These are phyloP conservation scores for Barbarea vulgaris DNA, from an alignment of 345 rosid species.

Conservation along the genomic window DNA sequence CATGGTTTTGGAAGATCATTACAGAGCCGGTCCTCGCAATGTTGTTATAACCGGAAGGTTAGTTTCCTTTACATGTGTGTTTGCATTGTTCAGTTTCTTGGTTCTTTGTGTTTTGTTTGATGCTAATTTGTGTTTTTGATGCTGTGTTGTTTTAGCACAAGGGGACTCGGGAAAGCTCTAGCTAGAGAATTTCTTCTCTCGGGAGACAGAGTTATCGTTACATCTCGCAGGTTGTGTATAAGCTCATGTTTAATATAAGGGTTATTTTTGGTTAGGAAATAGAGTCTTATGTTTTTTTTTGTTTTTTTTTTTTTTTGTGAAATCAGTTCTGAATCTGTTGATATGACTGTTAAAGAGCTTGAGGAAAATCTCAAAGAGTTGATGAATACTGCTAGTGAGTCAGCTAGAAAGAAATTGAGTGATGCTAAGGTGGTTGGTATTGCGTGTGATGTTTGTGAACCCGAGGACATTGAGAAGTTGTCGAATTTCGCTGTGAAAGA, in stretches of 20 bases:
- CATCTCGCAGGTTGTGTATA: constrained; percentile 76
- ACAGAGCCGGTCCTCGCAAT: constrained; percentile 91
- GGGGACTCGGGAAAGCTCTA: constrained; percentile 96
- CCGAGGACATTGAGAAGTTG: constrained; percentile 68
- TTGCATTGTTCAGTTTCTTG: not conserved
- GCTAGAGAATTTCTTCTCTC: constrained; percentile 96
- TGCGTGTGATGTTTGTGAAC: constrained; percentile 82
- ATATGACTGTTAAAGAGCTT: constrained; percentile 75
- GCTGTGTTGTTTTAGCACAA: constrained; percentile 57
- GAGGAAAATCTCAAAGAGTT: constrained; percentile 78
- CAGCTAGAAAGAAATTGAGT: constrained; percentile 49
- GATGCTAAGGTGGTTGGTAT: constrained; percentile 81
- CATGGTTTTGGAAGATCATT: constrained; percentile 89
- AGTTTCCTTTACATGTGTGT: not conserved
- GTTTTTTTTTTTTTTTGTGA: constrained; percentile 29
- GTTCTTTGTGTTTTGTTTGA: not conserved
- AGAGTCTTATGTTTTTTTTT: constrained; percentile 14
- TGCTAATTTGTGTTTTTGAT: constrained; percentile 18
- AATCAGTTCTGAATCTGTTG: constrained; percentile 75
- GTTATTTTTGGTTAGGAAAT: not conserved
- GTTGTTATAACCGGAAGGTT: constrained; percentile 98
- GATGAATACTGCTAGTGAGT: constrained; percentile 48
- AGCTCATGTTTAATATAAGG: not conserved
- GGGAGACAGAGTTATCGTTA: constrained; percentile 82
- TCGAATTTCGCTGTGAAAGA: constrained; percentile 70